phyloP scores from a whole-genome alignment of 192 early-diverging fungal genomes.

The Mortierella antarctica region DNA sequence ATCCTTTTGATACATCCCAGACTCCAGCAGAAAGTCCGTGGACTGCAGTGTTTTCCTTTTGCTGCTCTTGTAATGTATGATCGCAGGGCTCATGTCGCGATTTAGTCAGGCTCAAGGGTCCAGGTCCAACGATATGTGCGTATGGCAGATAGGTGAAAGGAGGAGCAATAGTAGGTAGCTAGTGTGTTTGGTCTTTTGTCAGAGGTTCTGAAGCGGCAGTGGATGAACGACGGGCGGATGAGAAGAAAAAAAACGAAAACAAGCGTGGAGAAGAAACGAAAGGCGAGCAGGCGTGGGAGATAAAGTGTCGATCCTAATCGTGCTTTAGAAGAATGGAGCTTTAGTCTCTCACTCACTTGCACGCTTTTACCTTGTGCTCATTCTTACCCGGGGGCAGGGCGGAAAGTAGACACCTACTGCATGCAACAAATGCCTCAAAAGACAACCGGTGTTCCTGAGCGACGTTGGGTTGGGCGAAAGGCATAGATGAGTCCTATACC shows the following conservation, averaged over 20 bases:
- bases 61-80: background rate
- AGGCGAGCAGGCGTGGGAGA: too few relatives aligned
- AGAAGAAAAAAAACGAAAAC: background rate
- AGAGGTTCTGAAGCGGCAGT: background rate
- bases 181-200: too few relatives aligned
- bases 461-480: background rate
- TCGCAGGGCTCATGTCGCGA: slow-evolving; percentile 10
- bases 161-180: background rate
- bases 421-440: slow-evolving; percentile 7
- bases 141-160: background rate
- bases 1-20: slow-evolving; percentile 4
- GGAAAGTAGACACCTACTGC: too few relatives aligned
- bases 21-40: background rate
- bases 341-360: too few relatives aligned
- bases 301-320: too few relatives aligned
- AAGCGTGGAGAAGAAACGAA: background rate
- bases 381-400: too few relatives aligned
- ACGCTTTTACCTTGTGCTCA: too few relatives aligned
- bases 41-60: slow-evolving; percentile 10
- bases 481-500: background rate
- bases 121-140: too few relatives aligned
- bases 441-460: background rate
- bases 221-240: background rate
- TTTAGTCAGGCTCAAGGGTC: background rate
- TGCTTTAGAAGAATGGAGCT: too few relatives aligned